A percentile compares a stretch with the other conserved stretches of the same genome.
Conservation (phyloP, 345 rosid species). For the Rhizophora apiculata region DNA sequence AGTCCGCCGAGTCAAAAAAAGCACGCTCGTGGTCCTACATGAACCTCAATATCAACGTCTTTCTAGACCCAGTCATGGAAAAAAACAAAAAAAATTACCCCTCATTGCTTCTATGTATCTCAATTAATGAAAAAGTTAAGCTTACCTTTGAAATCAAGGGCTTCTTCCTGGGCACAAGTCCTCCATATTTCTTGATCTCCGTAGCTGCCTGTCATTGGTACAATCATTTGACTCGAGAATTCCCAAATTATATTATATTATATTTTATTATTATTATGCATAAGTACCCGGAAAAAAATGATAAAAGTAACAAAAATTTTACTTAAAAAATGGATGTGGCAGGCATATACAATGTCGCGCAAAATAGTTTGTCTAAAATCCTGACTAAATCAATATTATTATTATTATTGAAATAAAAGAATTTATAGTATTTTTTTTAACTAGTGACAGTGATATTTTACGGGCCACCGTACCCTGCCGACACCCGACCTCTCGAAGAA, state of each 20-base stretch:
- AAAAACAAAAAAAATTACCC: background rate
- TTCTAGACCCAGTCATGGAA: background rate
- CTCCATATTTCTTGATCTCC: slow-evolving; percentile 57
- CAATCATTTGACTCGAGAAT: background rate
- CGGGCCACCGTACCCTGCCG: slow-evolving; percentile 20
- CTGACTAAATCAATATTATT: too few species aligned
- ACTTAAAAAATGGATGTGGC: too few species aligned
- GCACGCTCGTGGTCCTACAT: slow-evolving; percentile 70
- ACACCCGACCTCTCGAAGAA: slow-evolving; percentile 17
- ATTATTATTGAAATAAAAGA: too few species aligned
- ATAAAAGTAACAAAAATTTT: too few species aligned
- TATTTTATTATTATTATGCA: background rate
- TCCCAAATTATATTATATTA: background rate
- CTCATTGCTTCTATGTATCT: background rate
- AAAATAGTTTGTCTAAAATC: too few species aligned
- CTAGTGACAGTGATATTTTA: too few species aligned
- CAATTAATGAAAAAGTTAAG: background rate
- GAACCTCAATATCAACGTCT: background rate
- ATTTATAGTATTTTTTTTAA: too few species aligned
- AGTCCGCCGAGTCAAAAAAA: slow-evolving; percentile 92
- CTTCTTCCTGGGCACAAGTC: slow-evolving; percentile 76
- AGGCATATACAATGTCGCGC: too few species aligned
- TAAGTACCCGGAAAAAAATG: background rate
- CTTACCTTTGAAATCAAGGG: slow-evolving; percentile 68
- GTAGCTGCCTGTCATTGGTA: slow-evolving; percentile 26